Evolutionary conservation across 768 basidiomycete genomes (phyloP).

Genomic region (Russula earlei): DNA sequence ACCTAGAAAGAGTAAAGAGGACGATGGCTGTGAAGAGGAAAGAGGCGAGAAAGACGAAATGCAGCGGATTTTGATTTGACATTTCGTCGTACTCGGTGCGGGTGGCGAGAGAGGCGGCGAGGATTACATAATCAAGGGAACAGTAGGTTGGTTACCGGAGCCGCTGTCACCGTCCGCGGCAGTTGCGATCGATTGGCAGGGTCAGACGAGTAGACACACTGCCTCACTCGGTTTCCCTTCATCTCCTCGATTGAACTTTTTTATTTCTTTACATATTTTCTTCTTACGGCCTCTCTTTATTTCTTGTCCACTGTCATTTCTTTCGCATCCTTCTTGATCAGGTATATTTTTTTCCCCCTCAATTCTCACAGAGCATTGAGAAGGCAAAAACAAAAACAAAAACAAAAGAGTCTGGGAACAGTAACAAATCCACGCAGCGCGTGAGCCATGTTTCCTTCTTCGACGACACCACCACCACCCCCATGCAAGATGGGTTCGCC

Average conservation of each 20-base stretch:
- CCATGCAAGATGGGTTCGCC: constrained; percentile 45
- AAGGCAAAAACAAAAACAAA: neutral
- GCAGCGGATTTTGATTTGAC: constrained; percentile 51
- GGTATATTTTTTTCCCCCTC: constrained; percentile 24
- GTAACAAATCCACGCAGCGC: constrained; percentile 24
- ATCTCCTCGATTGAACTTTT: constrained; percentile 3
- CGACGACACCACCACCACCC: constrained; percentile 30
- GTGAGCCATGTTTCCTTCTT: constrained; percentile 23
- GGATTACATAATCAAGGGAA: no score
- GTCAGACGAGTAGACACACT: neutral
- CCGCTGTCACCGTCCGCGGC: neutral
- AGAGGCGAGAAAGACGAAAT: constrained; percentile 46
- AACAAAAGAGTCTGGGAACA: neutral
- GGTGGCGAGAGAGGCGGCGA: no score
- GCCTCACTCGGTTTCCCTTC: neutral
- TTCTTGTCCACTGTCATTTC: constrained; percentile 18
- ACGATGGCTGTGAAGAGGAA: constrained; percentile 38
- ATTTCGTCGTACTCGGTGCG: no score
- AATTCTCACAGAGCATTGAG: neutral
- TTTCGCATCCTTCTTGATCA: constrained; percentile 9
- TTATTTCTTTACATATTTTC: neutral
- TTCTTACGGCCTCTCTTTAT: constrained; percentile 17
- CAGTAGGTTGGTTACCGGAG: no score
- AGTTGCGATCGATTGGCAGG: no score
- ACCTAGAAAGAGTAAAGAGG: constrained; percentile 39